Conservation (phyloP, 2,329 filamentous ascomycete species). For the Cladosporium cucumerinum region DNA sequence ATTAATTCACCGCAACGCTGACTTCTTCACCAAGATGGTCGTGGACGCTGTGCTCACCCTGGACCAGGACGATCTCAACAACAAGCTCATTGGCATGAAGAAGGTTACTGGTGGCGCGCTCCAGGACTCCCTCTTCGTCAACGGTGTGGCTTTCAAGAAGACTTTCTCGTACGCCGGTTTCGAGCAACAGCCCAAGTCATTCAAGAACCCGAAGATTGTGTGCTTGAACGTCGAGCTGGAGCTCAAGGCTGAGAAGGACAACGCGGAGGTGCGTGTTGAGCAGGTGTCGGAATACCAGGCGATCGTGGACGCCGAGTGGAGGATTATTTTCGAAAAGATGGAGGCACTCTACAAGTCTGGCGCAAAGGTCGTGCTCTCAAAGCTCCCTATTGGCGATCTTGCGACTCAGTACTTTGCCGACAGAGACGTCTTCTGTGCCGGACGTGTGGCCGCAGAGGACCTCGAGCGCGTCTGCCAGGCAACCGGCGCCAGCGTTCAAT, state of each 20-base stretch:
- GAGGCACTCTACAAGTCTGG: slow-evolving; percentile 91
- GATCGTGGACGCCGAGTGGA: slow-evolving; percentile 98
- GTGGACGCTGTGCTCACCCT: slow-evolving; percentile 93
- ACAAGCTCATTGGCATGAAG: slow-evolving; percentile 97
- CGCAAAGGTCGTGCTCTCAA: slow-evolving; percentile 95
- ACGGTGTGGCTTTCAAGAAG: slow-evolving; percentile 99
- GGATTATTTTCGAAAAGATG: slow-evolving; percentile 99
- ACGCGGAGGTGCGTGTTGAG: slow-evolving; percentile 95
- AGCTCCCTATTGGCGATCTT: slow-evolving; percentile 93
- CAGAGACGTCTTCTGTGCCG: slow-evolving; percentile 96
- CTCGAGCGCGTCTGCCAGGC: slow-evolving; percentile 96
- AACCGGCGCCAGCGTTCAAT: slow-evolving; percentile 87
- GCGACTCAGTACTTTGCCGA: slow-evolving; percentile 95
- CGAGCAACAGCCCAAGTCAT: slow-evolving; percentile 96
- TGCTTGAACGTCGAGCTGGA: slow-evolving; percentile 97
- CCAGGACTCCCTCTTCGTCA: slow-evolving; percentile 93
- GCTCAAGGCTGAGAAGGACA: slow-evolving; percentile 98
- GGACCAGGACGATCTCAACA: slow-evolving; percentile 95
- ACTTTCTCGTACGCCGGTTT: slow-evolving; percentile 99
- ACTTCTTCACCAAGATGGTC: slow-evolving; percentile 99
- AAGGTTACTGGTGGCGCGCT: slow-evolving; percentile 96
- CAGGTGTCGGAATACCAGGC: slow-evolving; percentile 99
- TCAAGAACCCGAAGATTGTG: slow-evolving; percentile 91
- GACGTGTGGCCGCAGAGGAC: slow-evolving; percentile 84
- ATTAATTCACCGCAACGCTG: slow-evolving; percentile 93